Evolutionary conservation across 352 stramenopile genomes (phyloP), one percentile per base, ranked within the genome.

Genomic region (Pseudoperonospora humuli): DNA sequence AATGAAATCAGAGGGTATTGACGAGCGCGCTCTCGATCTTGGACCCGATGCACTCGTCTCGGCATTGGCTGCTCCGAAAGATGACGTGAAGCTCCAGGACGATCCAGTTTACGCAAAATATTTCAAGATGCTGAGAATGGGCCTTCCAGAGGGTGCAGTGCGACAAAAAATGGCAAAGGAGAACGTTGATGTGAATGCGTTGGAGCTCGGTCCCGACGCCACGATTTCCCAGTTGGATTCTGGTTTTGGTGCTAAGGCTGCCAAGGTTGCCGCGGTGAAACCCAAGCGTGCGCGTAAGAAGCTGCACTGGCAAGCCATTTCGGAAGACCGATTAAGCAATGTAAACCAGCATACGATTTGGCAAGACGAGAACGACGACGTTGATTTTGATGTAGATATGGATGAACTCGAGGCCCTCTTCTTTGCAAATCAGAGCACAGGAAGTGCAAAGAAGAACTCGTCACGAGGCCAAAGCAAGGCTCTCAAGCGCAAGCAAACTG

Each of bases 61-160:
- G 5, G 46, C 69, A 5, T 35, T 83, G 38, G 34, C 20, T 42
- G 5, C 56, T 32, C 17, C 61, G 5, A 40, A 28, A 11, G 61
- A 71, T 11, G 57, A 58, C 11, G 25, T 59, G 8, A 75, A 62
- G n/a, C 49, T 84, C 6, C 38, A 64, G 13, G 70, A 83, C 26
- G 80, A 94, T 45, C 59, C 81, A 17, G 25, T 73, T 0, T 82
- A 91, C 32, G 62, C 65, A 6, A 93, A 94, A 46, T 98, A 97
- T 52, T 96, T 97, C 51, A 94, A 95, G 48, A 97, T 97, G 90
- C 52, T 97, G 18, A 90, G 94, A 47, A 83, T 96, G 60, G 89
- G 91, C n/a, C 41, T 96, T 6, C 84, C 85, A 4, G 67, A 89
- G 18, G 84, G 72, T 13, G 84, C 86, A 2, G 83, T 96, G 1